phyloP scores from a whole-genome alignment of 106 monocot genomes.

The Vanilla planifolia region DNA sequence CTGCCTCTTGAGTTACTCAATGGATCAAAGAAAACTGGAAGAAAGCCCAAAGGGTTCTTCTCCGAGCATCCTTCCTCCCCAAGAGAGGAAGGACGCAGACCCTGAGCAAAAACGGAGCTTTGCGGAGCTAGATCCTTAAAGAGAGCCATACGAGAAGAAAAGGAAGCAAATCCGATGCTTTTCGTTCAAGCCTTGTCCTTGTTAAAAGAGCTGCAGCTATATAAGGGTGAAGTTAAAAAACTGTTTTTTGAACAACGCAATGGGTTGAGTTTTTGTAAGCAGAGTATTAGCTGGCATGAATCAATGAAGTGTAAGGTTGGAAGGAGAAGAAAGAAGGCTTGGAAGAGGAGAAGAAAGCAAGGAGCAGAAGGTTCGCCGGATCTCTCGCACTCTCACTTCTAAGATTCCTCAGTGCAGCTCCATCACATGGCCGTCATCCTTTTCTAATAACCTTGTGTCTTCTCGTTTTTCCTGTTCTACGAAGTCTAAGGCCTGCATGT shows the following conservation, averaged over 20 bases:
- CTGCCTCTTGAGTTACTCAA: slow-evolving; percentile 1
- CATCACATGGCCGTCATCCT: neutral
- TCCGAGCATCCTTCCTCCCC: slow-evolving; percentile 12
- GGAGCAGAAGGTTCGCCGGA: slow-evolving; percentile 21
- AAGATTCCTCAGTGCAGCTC: slow-evolving; percentile 16
- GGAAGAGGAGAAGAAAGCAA: slow-evolving; percentile 9
- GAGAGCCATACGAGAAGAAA: slow-evolving; percentile 24
- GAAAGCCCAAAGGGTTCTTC: slow-evolving; percentile 3
- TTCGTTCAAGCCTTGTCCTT: too few relatives aligned
- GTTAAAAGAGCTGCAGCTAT: neutral
- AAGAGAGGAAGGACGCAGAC: slow-evolving; percentile 23
- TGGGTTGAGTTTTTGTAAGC: too few relatives aligned
- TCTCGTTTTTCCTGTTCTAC: too few relatives aligned
- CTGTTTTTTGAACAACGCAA: too few relatives aligned
- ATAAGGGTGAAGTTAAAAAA: neutral
- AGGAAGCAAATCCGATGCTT: neutral
- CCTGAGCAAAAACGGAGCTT: slow-evolving; percentile 17
- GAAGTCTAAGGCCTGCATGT: too few relatives aligned
- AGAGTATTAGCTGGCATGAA: slow-evolving; percentile 16
- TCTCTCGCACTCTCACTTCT: slow-evolving; percentile 28
- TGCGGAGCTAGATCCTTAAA: slow-evolving; percentile 16
- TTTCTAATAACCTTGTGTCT: too few relatives aligned
- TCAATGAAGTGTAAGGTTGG: slow-evolving; percentile 7
- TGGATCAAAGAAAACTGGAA: slow-evolving; percentile 27
- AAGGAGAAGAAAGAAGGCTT: neutral